Evolutionary conservation across 768 basidiomycete species (phyloP), one percentile per base, ranked within the genome.

Genomic region (Hortiboletus flavorubellus): DNA sequence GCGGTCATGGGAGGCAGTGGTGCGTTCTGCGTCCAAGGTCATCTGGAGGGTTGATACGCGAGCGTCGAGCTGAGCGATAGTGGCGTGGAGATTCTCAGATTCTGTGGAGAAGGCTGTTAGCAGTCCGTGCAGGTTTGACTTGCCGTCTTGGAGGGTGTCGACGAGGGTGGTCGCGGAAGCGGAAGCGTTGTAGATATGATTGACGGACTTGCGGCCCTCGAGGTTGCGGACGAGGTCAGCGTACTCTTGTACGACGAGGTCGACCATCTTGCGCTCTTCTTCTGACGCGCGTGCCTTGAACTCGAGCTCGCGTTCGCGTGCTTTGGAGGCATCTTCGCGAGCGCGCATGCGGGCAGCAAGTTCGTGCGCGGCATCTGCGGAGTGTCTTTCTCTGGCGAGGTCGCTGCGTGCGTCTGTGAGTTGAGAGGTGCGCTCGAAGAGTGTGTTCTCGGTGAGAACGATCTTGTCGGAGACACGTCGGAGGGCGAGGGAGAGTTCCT

Each of bases 381-480:
- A 67, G 15, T 73, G 65, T 31, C 71, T 76, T 0, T 78, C 76
- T 51, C 72, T 78, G 2, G 61, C 58, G 7, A 78, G 61, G n/a
- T 84, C 80, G 30, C 72, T 75, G 29, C 72, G 74, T 0, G 75
- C 67, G 30, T 75, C 62, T 0, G 74, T 67, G 1, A 86, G 71
- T n/a, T 84, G 78, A 0, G 69, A 74, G 0, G 79, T 83, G 23
- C 79, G 79, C 2, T 73, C 65, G 14, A 77, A 66, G 1, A 90
- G 74, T 9, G 79, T 65, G 11, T 77, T 69, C 65, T 91, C 90
- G 0, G 86, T 83, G 10, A 79, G 64, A 0, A 78, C 75, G 18
- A 91, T 78, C 67, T 91, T 86, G 64, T 89, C 84, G 4, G 82
- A 85, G 33, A 89, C 74, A 21, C 79, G 80, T 8, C 89, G 79